These are phyloP conservation scores for Phaeotremella fagi DNA, from an alignment of 768 basidiomycete species.

Conservation along the genomic window DNA sequence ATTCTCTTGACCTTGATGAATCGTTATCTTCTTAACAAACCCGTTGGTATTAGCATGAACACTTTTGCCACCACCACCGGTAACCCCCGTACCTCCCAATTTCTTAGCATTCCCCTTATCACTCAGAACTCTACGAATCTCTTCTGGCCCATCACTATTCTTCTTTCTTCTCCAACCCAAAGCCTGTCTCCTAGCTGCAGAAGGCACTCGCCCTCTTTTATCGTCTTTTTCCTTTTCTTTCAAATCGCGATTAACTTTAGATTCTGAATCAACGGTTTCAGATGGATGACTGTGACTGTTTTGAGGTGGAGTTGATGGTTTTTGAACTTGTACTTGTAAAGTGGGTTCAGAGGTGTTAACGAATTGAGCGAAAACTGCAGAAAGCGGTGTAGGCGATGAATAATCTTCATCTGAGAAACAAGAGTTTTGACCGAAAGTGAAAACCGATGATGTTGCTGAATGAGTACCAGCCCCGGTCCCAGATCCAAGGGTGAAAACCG, in stretches of 20 bases:
- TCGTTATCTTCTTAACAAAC: neutral
- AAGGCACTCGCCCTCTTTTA: constrained; percentile 26
- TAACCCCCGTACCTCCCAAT: neutral
- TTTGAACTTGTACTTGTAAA: too few species aligned
- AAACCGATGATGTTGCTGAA: constrained; percentile 23
- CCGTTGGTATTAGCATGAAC: neutral
- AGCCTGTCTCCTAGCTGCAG: constrained; percentile 25
- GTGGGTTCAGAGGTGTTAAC: constrained; percentile 3
- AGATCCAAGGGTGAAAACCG: constrained; percentile 9
- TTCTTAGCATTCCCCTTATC: neutral
- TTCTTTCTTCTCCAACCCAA: constrained; percentile 38
- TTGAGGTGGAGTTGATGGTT: neutral
- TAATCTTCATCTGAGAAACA: neutral
- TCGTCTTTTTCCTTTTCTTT: constrained; percentile 5
- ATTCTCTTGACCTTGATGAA: too few species aligned
- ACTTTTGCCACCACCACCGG: neutral
- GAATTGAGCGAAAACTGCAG: constrained; percentile 23
- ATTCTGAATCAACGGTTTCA: constrained; percentile 10
- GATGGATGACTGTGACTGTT: constrained; percentile 3
- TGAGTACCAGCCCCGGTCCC: constrained; percentile 20
- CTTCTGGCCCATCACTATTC: constrained; percentile 18
- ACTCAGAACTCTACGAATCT: neutral
- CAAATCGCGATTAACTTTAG: too few species aligned
- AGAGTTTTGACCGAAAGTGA: constrained; percentile 9
- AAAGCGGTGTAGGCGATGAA: neutral